A percentile compares a stretch with the other conserved stretches of the same genome.
Evolutionary conservation across 2,329 filamentous ascomycete genomes (phyloP).

Genomic region (Thelonectria blattea): DNA sequence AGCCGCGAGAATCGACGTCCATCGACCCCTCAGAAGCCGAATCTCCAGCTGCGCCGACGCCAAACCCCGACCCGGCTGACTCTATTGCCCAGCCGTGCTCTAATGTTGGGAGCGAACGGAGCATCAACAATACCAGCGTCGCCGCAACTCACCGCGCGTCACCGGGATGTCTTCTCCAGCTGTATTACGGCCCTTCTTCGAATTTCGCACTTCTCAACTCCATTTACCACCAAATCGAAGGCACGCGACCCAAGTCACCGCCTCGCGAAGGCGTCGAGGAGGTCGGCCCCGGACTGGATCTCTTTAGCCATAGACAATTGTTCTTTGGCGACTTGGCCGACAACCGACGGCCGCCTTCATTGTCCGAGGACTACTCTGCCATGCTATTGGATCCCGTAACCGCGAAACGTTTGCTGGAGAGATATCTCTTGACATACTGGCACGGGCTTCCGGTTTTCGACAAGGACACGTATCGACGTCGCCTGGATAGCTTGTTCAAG

Average conservation of each 20-base stretch:
- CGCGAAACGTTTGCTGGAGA: constrained; percentile 46
- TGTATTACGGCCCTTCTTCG: constrained; percentile 55
- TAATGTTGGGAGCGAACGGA: constrained; percentile 32
- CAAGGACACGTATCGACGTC: constrained; percentile 43
- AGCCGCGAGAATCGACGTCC: constrained; percentile 24
- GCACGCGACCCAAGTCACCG: constrained; percentile 31
- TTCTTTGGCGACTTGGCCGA: constrained; percentile 47
- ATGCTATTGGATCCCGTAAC: constrained; percentile 48
- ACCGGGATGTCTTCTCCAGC: constrained; percentile 50
- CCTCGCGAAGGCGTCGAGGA: constrained; percentile 39
- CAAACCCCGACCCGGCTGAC: constrained; percentile 21
- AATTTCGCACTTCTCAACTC: constrained; percentile 50
- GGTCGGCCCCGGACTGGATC: constrained; percentile 40
- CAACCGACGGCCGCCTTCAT: constrained; percentile 36
- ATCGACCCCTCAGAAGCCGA: constrained; percentile 33
- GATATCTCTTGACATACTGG: constrained; percentile 50
- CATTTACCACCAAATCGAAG: constrained; percentile 43
- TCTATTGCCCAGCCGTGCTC: constrained; percentile 17
- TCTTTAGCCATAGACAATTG: constrained; percentile 39
- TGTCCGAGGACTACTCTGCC: constrained; percentile 33
- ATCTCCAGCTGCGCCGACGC: constrained; percentile 26
- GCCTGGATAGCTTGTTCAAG: constrained; percentile 44
- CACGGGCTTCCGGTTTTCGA: constrained; percentile 45
- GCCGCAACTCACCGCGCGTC: constrained; percentile 53
- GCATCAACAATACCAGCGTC: constrained; percentile 49